Evolutionary conservation across 2,329 filamentous ascomycete genomes (phyloP).

Genomic region (Clarireedia paspali): DNA sequence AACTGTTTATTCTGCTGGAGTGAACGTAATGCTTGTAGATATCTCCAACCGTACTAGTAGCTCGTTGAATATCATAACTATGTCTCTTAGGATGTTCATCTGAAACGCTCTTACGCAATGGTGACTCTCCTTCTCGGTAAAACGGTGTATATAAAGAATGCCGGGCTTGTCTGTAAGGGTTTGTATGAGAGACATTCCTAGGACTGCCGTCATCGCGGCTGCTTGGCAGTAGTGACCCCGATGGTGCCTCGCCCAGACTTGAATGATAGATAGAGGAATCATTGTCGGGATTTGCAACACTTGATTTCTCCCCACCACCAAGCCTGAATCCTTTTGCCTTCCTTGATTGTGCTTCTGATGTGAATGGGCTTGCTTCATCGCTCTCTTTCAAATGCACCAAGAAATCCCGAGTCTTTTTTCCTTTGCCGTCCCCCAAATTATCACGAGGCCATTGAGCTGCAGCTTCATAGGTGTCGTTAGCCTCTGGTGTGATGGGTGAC

Average conservation of each 20-base stretch:
- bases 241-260: slow-evolving; percentile 5
- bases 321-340: not conserved
- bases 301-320: not conserved
- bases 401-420: not conserved
- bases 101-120: slow-evolving; percentile 7
- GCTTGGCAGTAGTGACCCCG: slow-evolving; percentile 5
- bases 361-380: not conserved
- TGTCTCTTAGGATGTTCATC: slow-evolving; percentile 6
- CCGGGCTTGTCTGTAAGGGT: not conserved
- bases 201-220: slow-evolving; percentile 1
- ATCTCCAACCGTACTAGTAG: slow-evolving; percentile 25
- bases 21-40: slow-evolving; percentile 22
- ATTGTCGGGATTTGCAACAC: not conserved
- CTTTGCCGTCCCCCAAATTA: not conserved
- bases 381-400: not conserved
- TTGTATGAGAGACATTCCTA: not conserved
- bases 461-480: not conserved
- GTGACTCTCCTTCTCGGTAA: slow-evolving; percentile 1
- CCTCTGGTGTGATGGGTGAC: slow-evolving; percentile 4
- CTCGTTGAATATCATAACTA: slow-evolving; percentile 10
- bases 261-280: slow-evolving; percentile 8
- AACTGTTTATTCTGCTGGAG: slow-evolving; percentile 4
- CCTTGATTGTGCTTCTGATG: not conserved
- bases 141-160: slow-evolving; percentile 5
- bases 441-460: slow-evolving; percentile 4